Evolutionary conservation across 2,329 filamentous ascomycete genomes (phyloP), one percentile per base, ranked within the genome.

Genomic region (Penicillium sumatraense): DNA sequence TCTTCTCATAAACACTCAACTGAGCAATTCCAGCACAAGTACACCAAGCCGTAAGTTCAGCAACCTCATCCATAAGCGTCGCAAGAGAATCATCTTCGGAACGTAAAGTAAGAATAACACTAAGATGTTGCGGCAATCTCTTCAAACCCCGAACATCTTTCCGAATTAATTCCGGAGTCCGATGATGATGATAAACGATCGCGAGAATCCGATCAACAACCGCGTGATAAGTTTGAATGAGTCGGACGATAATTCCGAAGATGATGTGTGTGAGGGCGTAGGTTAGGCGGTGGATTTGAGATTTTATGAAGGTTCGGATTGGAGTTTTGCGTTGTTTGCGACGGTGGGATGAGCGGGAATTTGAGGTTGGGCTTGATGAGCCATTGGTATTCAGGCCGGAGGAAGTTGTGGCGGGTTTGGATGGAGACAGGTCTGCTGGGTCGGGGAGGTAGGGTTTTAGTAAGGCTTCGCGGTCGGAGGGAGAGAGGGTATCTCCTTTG

Each of bases 21-120:
- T 88, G 85, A 11, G 90, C 88, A 58, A 99, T 96, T 7, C 92
- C 92, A 21, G 91, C 90, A 68, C 91, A 91, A 24, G 91, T 88
- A 71, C 90, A 95, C 95, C 95, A 99, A 3, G 93, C 93, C 18
- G 90, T 87, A 58, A 99, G 84, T 72, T 99, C 95, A 36, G 93
- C 89, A 13, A 91, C 89, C 76, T 99, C 92, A 66, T 96, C 91
- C 67, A 98, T 86, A 57, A 99, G 76, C 21, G 88, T 86, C 67
- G 96, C 91, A 42, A 98, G 74, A 14, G 90, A 90, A 49, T 90
- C 89, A 83, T 66, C 88, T 82, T 69, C 86, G 81, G 54, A 87
- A 72, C 55, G 89, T 85, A 70, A 88, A 81, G 67, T 93, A 55
- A 99, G 77, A 51, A 98, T 88, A 10, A 96, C 88, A 69, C 92